Evolutionary conservation across 768 basidiomycete species (phyloP), one percentile per base, ranked within the genome.

Genomic region (Nidularia sp.): DNA sequence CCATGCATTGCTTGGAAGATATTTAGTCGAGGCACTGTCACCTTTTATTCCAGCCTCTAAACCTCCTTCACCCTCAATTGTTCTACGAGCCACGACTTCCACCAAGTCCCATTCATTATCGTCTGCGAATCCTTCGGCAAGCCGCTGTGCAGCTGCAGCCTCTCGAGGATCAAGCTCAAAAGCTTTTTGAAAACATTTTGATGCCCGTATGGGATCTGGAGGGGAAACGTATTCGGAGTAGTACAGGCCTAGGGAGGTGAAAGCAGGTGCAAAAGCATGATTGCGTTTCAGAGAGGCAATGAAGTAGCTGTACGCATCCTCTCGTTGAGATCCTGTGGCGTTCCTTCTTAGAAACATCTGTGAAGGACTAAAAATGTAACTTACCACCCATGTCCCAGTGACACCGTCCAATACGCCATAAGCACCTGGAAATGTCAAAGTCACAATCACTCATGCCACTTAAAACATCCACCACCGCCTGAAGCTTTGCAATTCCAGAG

Each of bases 171-270:
- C 96, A 4, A 98, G 82, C 66, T 98, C 97, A 60, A 99, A 98
- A 0, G 96, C 97, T 62, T 96, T 98, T 61, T 98, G 94, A 68
- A 96, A 98, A 65, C 96, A 98, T 64, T 94, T 95, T 2, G 90
- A 88, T 0, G 96, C 90, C 35, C 95, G 84, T 5, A 81, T 80
- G 22, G 83, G 85, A 67, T 98, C 95, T 0, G 86, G 81, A 0
- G 93, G 92, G 8, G 73, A 69, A 3, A 79, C 71, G 52, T 72
- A 75, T 41, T 93, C 87, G 15, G 79, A 69, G 66, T 98, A 98
- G 69, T 94, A 94, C 45, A 91, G 73, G 5, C 97, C 97, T 2
- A 99, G 81, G 1, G 93, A 93, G 2, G 96, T 96, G 65, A 93
- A 98, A 0, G 97, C 86, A 1, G 97, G 88, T 0, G 96, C 93